phyloP scores from a whole-genome alignment of 441 rosid species.

The Euphorbia celastroides region DNA sequence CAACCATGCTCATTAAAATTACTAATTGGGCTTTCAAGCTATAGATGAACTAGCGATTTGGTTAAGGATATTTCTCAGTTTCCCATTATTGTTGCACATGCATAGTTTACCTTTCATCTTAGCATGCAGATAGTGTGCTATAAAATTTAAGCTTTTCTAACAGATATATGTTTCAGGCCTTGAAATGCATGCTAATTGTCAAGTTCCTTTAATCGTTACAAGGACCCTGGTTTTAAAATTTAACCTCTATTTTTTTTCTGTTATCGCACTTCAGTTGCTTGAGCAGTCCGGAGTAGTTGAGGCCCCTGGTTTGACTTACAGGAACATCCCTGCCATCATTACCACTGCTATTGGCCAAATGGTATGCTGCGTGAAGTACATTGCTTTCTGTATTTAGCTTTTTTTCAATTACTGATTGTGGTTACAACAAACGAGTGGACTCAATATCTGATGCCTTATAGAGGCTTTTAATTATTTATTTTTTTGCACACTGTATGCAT shows the following conservation, averaged over 20 bases:
- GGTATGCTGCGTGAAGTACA: slow-evolving; percentile 32
- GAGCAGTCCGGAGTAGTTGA: slow-evolving; percentile 63
- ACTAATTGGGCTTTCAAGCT: not conserved
- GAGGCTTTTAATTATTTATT: not conserved
- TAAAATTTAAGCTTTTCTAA: not conserved
- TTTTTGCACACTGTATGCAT: not conserved
- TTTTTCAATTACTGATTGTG: not conserved
- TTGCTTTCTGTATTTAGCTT: not conserved
- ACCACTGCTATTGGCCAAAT: slow-evolving; percentile 74
- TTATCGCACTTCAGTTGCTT: slow-evolving; percentile 36
- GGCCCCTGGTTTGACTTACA: slow-evolving; percentile 40
- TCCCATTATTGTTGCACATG: not conserved
- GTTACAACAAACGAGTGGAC: not conserved
- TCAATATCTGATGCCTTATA: not conserved
- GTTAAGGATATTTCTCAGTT: not conserved
- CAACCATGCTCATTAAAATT: not conserved
- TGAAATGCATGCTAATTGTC: too few relatives aligned
- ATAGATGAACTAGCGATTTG: not conserved
- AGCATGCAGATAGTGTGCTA: not conserved
- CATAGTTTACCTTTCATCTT: not conserved
- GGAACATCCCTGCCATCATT: slow-evolving; percentile 36
- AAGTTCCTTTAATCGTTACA: not conserved
- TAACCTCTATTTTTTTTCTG: not conserved
- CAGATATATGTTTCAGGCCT: not conserved
- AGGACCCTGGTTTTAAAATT: not conserved